Conservation (phyloP, 176 grass and related monocot species). For the Thalia dealbata region DNA sequence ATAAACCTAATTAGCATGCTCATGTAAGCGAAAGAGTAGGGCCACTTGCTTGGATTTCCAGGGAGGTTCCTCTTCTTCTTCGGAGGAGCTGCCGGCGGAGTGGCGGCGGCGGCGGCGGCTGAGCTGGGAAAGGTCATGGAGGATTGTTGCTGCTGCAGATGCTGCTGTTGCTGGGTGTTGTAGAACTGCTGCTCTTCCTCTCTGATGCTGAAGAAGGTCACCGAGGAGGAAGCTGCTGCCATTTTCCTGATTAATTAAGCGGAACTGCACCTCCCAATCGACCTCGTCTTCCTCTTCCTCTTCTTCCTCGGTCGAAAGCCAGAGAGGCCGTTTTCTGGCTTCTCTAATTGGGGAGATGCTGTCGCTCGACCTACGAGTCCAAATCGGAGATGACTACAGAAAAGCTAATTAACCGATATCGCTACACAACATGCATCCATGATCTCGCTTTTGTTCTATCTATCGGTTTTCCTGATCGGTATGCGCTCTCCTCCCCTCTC, state of each 20-base stretch:
- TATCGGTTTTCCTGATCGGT: neutral
- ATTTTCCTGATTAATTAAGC: neutral
- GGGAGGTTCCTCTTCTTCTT: constrained; percentile 27
- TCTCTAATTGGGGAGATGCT: too few relatives aligned
- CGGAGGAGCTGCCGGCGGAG: neutral
- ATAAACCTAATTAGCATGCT: too few relatives aligned
- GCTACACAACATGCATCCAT: neutral
- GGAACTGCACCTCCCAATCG: neutral
- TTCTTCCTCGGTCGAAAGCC: too few relatives aligned
- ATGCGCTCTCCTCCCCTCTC: neutral
- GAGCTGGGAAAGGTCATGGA: neutral
- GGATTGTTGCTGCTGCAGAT: neutral
- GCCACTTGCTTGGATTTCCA: constrained; percentile 21
- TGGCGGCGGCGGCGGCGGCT: neutral
- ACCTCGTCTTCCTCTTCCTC: too few relatives aligned
- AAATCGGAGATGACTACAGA: neutral
- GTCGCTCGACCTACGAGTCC: constrained; percentile 1
- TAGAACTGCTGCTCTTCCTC: constrained; percentile 8
- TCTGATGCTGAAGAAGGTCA: constrained; percentile 8
- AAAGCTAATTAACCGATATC: neutral
- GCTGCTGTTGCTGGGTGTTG: neutral
- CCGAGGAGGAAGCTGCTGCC: constrained; percentile 5
- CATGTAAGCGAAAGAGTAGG: neutral
- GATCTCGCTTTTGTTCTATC: constrained; percentile 1
- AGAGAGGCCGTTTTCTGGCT: neutral